phyloP scores from a whole-genome alignment of 2,329 filamentous ascomycete genomes.

The Penicillium aurantiogriseum region DNA sequence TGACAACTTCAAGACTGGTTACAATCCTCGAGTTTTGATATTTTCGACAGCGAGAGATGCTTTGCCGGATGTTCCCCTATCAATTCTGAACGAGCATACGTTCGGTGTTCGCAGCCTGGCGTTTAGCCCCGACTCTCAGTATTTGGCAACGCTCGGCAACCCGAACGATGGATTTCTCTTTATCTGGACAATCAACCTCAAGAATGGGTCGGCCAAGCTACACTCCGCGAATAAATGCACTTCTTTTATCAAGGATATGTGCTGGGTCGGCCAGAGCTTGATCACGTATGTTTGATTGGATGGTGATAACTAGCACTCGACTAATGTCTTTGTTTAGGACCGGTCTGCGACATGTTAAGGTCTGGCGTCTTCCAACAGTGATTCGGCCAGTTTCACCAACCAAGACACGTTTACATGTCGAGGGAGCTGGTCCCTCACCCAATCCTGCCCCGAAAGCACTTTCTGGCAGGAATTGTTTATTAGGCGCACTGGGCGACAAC shows the following conservation, averaged over 20 bases:
- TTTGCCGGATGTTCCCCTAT: slow-evolving; percentile 76
- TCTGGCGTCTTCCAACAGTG: slow-evolving; percentile 79
- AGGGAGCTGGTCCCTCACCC: slow-evolving; percentile 33
- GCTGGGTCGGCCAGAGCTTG: slow-evolving; percentile 82
- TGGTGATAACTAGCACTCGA: neutral
- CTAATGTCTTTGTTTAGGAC: slow-evolving; percentile 45
- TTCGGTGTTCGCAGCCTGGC: slow-evolving; percentile 86
- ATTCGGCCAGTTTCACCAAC: slow-evolving; percentile 57
- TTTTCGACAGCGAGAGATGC: slow-evolving; percentile 76
- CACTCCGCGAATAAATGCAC: slow-evolving; percentile 92
- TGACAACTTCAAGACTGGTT: slow-evolving; percentile 65
- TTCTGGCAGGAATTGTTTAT: slow-evolving; percentile 79
- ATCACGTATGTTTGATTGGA: slow-evolving; percentile 58
- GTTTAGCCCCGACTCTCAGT: slow-evolving; percentile 83
- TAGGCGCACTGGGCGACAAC: slow-evolving; percentile 76
- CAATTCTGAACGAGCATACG: slow-evolving; percentile 82
- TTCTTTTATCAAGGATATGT: slow-evolving; percentile 77
- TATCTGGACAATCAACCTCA: slow-evolving; percentile 82
- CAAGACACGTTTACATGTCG: slow-evolving; percentile 57
- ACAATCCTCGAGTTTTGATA: slow-evolving; percentile 84
- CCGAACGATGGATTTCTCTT: slow-evolving; percentile 93
- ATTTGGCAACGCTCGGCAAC: slow-evolving; percentile 81
- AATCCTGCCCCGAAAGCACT: slow-evolving; percentile 65
- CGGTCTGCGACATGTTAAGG: slow-evolving; percentile 86
- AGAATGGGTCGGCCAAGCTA: slow-evolving; percentile 73